Evolutionary conservation across 306 rosid species (phyloP).

Genomic region (Pterocarpus macrocarpus): DNA sequence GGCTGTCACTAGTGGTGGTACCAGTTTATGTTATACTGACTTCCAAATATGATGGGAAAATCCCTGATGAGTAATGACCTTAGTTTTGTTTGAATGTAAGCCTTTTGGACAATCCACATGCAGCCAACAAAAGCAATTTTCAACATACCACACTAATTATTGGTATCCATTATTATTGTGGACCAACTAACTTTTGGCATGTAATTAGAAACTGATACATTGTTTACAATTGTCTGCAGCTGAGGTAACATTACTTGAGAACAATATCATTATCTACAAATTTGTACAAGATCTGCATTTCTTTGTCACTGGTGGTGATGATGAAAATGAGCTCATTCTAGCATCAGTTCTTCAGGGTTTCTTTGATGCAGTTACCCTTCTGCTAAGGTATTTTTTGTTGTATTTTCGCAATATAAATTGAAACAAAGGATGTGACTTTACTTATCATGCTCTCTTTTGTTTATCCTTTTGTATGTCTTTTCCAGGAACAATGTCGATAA

Average conservation of each 20-base stretch:
- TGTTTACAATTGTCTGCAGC: conserved; percentile 64
- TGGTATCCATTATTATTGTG: neutral
- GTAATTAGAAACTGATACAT: conserved; percentile 23
- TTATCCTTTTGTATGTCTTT: conserved; percentile 32
- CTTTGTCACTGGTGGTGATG: conserved; percentile 94
- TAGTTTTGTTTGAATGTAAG: neutral
- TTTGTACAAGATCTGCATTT: conserved; percentile 96
- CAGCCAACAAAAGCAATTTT: neutral
- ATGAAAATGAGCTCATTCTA: conserved; percentile 90
- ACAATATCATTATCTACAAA: conserved; percentile 79
- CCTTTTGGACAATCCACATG: conserved; percentile 28
- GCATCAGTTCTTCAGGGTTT: conserved; percentile 92
- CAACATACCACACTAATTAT: neutral
- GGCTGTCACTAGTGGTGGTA: conserved; percentile 1
- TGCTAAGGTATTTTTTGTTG: conserved; percentile 70
- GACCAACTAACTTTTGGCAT: neutral
- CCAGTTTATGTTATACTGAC: conserved; percentile 3
- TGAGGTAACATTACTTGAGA: conserved; percentile 86
- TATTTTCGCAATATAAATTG: conserved; percentile 21
- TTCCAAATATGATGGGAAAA: conserved; percentile 16
- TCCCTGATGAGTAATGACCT: neutral
- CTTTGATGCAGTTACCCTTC: conserved; percentile 84
- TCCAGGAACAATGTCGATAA: conserved; percentile 88
- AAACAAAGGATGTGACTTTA: neutral
- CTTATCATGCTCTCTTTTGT: conserved; percentile 14